Evolutionary conservation across 352 stramenopile genomes (phyloP).

Genomic region (Chrysophaeum taylorii): DNA sequence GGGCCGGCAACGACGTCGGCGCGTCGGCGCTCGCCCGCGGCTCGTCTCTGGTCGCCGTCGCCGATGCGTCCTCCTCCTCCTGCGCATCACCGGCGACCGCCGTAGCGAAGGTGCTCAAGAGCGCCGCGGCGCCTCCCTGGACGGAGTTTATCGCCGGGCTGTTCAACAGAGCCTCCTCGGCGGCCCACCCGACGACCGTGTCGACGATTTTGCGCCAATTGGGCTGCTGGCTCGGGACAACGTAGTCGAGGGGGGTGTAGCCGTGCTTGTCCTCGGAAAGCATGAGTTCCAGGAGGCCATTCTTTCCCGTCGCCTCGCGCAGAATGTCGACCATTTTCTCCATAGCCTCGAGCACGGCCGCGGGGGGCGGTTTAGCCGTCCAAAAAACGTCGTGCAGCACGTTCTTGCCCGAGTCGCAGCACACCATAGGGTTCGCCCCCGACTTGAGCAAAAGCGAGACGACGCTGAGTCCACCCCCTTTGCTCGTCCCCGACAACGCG

Average conservation of each 20-base stretch:
- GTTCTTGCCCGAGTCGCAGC: constrained; percentile 11
- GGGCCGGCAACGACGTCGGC: too few species aligned
- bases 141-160: neutral
- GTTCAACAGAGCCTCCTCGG: neutral
- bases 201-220: constrained; percentile 1
- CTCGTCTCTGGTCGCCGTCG: neutral
- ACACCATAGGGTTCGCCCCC: constrained; percentile 6
- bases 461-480: neutral
- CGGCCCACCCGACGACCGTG: neutral
- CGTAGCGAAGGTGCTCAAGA: too few species aligned
- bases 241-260: constrained; percentile 11
- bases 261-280: constrained; percentile 6
- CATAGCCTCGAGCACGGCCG: neutral
- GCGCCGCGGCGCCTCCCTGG: neutral
- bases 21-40: neutral
- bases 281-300: constrained; percentile 6
- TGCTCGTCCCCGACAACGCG: neutral
- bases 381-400: constrained; percentile 12
- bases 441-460: neutral
- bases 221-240: constrained; percentile 2
- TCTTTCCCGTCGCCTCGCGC: neutral
- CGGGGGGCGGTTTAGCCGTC: neutral
- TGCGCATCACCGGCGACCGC: neutral
- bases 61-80: neutral
- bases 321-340: neutral